phyloP scores from a whole-genome alignment of 371 early-diverging fungal species.

The Mortierella sp. region DNA sequence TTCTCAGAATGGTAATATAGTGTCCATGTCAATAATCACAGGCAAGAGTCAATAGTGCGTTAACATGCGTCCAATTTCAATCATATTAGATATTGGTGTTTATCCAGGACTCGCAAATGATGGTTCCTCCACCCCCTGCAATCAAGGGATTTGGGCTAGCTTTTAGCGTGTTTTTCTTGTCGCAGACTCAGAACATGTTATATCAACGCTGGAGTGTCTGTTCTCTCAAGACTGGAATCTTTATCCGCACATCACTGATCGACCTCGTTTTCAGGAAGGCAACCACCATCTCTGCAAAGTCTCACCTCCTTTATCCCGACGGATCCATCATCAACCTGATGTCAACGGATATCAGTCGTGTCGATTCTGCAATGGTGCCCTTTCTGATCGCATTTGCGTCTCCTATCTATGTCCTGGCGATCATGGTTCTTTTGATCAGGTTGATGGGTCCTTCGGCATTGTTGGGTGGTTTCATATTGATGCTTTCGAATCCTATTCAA shows the following conservation, averaged over 20 bases:
- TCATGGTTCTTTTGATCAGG: slow-evolving; percentile 61
- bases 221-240: slow-evolving; percentile 60
- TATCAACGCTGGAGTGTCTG: slow-evolving; percentile 53
- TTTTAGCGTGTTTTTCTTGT: slow-evolving; percentile 33
- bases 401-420: slow-evolving; percentile 60
- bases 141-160: slow-evolving; percentile 51
- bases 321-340: slow-evolving; percentile 83
- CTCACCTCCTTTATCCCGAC: slow-evolving; percentile 59
- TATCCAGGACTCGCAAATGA: slow-evolving; percentile 15
- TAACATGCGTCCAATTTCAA: neutral
- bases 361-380: slow-evolving; percentile 61
- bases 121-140: slow-evolving; percentile 30
- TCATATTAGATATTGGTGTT: slow-evolving; percentile 28
- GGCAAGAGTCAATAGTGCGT: neutral
- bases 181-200: slow-evolving; percentile 29
- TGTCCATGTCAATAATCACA: neutral
- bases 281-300: slow-evolving; percentile 33
- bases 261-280: slow-evolving; percentile 74
- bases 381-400: slow-evolving; percentile 59
- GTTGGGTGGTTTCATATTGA: slow-evolving; percentile 62
- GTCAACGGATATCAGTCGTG: slow-evolving; percentile 76
- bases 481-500: slow-evolving; percentile 54
- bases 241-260: slow-evolving; percentile 63
- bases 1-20: slow-evolving; percentile 26
- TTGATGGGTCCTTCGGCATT: slow-evolving; percentile 68